Percentiles rank a stretch among this genome's conserved stretches.
These are phyloP conservation scores for Cercophora sp. DNA, from an alignment of 495 filamentous ascomycete genomes.

Conservation along the genomic window DNA sequence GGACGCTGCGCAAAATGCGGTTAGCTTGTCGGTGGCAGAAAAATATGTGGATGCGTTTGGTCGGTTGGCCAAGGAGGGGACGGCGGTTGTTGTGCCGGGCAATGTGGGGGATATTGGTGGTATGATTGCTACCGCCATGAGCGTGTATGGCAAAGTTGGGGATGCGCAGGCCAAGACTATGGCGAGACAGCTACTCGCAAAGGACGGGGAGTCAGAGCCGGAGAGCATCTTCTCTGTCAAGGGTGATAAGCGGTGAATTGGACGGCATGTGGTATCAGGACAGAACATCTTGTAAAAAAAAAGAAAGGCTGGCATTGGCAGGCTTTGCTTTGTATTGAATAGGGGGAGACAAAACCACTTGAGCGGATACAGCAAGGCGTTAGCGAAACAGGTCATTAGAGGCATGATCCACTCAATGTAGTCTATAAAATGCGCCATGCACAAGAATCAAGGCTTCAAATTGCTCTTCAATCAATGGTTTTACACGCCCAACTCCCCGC, in stretches of 20 bases:
- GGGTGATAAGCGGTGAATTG: not conserved
- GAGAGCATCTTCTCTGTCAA: too few species aligned
- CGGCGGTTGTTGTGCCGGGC: constrained; percentile 88
- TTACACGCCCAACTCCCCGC: constrained; percentile 58
- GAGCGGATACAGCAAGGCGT: not conserved
- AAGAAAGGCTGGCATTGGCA: not conserved
- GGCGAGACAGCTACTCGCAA: constrained; percentile 46
- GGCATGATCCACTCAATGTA: constrained; percentile 5
- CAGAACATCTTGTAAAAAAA: not conserved
- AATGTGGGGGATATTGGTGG: constrained; percentile 96
- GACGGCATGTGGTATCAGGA: not conserved
- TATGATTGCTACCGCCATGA: constrained; percentile 96
- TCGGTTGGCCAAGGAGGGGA: constrained; percentile 87
- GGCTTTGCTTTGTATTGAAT: constrained; percentile 1
- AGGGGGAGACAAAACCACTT: not conserved
- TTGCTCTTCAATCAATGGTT: not conserved
- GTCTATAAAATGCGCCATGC: not conserved
- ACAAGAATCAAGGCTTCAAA: not conserved
- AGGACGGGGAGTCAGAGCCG: not conserved
- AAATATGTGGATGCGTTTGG: constrained; percentile 97
- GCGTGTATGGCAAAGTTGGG: constrained; percentile 91
- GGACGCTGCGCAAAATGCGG: constrained; percentile 70
- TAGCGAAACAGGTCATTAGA: not conserved
- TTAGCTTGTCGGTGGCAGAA: constrained; percentile 87
- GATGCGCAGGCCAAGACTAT: constrained; percentile 71